These are phyloP conservation scores for Suhomyces taliae DNA, from an alignment of 1,139 yeast genomes.

Conservation along the genomic window DNA sequence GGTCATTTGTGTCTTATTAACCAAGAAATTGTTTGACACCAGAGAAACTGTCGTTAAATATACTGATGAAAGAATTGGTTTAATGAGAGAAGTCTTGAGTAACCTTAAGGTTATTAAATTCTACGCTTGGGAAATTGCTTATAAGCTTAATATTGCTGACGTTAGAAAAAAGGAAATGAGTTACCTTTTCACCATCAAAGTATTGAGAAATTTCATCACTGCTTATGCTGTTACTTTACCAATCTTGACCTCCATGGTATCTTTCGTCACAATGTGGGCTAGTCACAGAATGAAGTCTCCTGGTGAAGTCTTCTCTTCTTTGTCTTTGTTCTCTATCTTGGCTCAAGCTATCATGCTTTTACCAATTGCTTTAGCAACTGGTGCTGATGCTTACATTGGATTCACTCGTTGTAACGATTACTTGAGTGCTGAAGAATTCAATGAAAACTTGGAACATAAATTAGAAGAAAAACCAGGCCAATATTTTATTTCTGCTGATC, in stretches of 20 bases:
- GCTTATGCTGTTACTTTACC: conserved; percentile 45
- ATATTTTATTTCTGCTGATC: background rate
- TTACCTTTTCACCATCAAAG: conserved; percentile 43
- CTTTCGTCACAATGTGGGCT: conserved; percentile 47
- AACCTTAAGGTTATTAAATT: conserved; percentile 47
- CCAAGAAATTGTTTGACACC: conserved; percentile 35
- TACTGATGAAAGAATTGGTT: conserved; percentile 43
- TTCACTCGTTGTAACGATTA: conserved; percentile 47
- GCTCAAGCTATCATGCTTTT: conserved; percentile 53
- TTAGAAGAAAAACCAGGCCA: conserved; percentile 10
- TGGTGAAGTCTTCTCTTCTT: conserved; percentile 51
- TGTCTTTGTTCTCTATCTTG: conserved; percentile 52
- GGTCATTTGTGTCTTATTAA: conserved; percentile 37
- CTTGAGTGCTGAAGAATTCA: conserved; percentile 40
- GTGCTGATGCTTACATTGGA: conserved; percentile 56
- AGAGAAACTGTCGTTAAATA: conserved; percentile 42
- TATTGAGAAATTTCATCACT: conserved; percentile 45
- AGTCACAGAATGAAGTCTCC: conserved; percentile 33
- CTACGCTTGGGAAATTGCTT: conserved; percentile 51
- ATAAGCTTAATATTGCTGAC: conserved; percentile 35
- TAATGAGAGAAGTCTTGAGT: conserved; percentile 45
- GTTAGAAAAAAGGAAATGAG: conserved; percentile 43
- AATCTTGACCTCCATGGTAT: conserved; percentile 18
- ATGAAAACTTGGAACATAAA: conserved; percentile 22
- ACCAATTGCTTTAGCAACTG: conserved; percentile 55